Conservation (phyloP, 345 rosid genomes). For the Bruguiera sexangula region DNA sequence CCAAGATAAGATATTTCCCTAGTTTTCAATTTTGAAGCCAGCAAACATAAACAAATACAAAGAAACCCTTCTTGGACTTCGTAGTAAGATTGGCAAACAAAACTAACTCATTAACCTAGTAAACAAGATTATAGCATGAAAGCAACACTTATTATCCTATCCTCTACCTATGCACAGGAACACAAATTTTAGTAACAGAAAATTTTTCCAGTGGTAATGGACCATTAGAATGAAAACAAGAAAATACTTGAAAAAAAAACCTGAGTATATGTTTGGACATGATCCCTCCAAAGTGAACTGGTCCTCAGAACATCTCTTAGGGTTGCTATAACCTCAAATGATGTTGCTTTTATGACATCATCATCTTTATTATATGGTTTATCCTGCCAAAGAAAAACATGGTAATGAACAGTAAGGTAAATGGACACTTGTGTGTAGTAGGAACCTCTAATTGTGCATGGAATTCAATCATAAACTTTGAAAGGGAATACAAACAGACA, state of each 20-base stretch:
- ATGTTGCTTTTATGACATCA: constrained; percentile 89
- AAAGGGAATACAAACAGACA: constrained; percentile 3
- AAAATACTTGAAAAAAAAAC: constrained; percentile 27
- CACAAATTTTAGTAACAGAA: background rate
- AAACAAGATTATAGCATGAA: background rate
- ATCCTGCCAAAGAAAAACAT: constrained; percentile 49
- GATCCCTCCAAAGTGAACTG: constrained; percentile 95
- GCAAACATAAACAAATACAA: background rate
- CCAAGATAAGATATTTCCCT: background rate
- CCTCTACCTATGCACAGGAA: background rate
- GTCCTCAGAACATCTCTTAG: constrained; percentile 84
- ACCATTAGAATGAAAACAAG: background rate
- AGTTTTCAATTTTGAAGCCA: background rate
- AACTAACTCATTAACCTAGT: background rate
- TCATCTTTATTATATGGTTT: constrained; percentile 86
- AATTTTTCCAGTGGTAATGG: background rate
- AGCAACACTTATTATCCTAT: background rate
- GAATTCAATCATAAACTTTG: constrained; percentile 3
- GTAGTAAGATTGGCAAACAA: background rate
- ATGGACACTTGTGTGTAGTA: background rate
- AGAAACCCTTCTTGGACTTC: background rate
- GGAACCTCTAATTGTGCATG: background rate
- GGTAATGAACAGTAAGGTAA: background rate
- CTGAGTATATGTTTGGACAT: constrained; percentile 88
- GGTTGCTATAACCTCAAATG: constrained; percentile 94